Evolutionary conservation across 345 rosid genomes (phyloP), one percentile per base, ranked within the genome.

Genomic region (Acer yangbiense): DNA sequence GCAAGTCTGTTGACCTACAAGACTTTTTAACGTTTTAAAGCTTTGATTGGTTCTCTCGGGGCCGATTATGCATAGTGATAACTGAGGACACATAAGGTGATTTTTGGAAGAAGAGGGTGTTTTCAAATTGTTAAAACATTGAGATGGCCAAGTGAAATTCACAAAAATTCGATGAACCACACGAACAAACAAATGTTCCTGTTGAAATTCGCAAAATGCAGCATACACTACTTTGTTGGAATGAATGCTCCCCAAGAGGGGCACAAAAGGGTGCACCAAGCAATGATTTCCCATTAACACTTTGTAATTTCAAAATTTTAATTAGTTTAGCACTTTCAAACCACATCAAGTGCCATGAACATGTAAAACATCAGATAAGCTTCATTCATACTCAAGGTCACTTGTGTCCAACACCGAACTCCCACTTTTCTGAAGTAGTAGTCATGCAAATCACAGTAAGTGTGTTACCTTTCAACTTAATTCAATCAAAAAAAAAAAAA

Each of bases 301-400:
- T 16, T 25, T 44, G 7, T 10, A 55, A 29, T 32, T 29, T n/a
- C 23, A 55, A 11, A 5, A 11, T 3, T 25, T 57, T 17, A 27
- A 48, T 13, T 11, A 20, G 5, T 72, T 32, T 25, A 74, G 48
- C 17, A 64, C 29, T 63, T 48, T 29, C 17, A 20, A 9, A 61
- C 58, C 55, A 25, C 58, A 46, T 41, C 61, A 74, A 65, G 20
- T 52, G 62, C 12, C 16, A 23, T 60, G 35, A 73, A 72, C 23
- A 61, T n/a, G 54, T 58, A 39, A 11, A 35, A 8, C 17, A 25
- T 55, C 10, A 71, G 74, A 52, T 10, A 70, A 52, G 50, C 0
- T 46, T 9, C 50, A 8, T 46, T 9, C 0, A 46, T 9, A 46
- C 13, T 46, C 12, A 0, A 44, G 48, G 48, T 44, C 48, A 46